Percentiles rank a stretch among this genome's conserved stretches.
phyloP scores from a whole-genome alignment of 2,329 filamentous ascomycete genomes.

The Xylariaceae sp. region DNA sequence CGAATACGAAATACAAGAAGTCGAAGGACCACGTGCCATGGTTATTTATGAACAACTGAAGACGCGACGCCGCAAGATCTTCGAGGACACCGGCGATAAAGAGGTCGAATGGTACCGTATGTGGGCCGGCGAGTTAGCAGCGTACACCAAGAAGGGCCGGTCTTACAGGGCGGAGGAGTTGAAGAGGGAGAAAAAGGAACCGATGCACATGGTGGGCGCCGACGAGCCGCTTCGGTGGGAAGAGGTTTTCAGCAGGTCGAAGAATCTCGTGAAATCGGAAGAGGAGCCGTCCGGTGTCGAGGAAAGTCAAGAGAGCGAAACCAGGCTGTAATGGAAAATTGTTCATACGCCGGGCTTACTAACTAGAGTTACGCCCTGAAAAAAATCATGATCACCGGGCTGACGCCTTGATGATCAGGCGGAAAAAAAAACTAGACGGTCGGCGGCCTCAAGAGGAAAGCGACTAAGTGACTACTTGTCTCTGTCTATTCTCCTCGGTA shows the following conservation, averaged over 20 bases:
- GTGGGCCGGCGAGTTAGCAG: conserved; percentile 39
- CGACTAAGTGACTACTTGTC: too few relatives aligned
- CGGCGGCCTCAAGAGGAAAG: too few relatives aligned
- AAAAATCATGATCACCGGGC: too few relatives aligned
- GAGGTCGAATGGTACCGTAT: conserved; percentile 42
- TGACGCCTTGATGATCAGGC: too few relatives aligned
- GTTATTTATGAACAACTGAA: conserved; percentile 53
- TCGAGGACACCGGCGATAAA: conserved; percentile 40
- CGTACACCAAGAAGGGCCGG: conserved; percentile 49
- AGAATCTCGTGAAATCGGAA: not conserved
- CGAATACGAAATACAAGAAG: conserved; percentile 70
- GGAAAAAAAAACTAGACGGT: too few relatives aligned
- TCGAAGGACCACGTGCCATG: conserved; percentile 41
- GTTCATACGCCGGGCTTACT: not conserved
- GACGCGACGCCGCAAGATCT: conserved; percentile 46
- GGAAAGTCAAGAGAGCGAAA: not conserved
- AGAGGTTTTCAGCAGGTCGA: conserved; percentile 13
- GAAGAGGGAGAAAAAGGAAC: conserved; percentile 42
- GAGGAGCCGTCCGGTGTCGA: not conserved
- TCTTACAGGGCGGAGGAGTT: conserved; percentile 52
- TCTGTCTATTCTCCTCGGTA: too few relatives aligned
- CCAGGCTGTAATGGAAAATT: not conserved
- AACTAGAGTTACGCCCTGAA: too few relatives aligned
- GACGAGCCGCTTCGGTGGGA: conserved; percentile 8
- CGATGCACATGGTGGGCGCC: conserved; percentile 41